Base-by-base conservation (phyloP, 2,329 filamentous ascomycete genomes). In the Lecanosticta acicola region DNA sequence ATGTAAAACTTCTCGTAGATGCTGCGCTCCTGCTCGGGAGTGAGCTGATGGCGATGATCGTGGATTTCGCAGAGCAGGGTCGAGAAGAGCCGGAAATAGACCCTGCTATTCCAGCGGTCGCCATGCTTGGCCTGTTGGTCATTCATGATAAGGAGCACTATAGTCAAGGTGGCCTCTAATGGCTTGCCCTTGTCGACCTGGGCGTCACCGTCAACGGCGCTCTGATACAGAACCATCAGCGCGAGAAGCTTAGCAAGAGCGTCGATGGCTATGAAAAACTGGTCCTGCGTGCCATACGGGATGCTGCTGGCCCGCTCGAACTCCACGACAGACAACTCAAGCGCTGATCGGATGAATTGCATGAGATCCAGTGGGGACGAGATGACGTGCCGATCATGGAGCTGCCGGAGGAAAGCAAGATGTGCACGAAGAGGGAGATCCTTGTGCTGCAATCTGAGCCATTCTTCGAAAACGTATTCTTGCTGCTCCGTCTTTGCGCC, bases 381-480 rank as follows among this genome's bases (percentile, higher is more conserved):
- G 61, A 97, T 79, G 14, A 93, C 73, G 51, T 84, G 79, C 54
- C 79, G 79, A 46, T 82, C 76, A 58, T 91, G 84, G 61, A 97
- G 73, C 66, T 97, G 91, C 58, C 85, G 81, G 37, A 96, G 79
- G 66, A 97, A 97, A 1, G 86, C 79, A 4, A 78, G 71, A 43
- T 82, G 75, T 0, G 83, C 79, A 60, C 84, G 85, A 51, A 88
- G 84, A 3, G 84, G 82, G 3, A 84, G 80, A 55, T 83, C 81
- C n/a, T 81, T 78, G 58, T 88, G 87, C 66, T 85, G 85, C 5
- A 96, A 77, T 49, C 84, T 82, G 20, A 91, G 79, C 93, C 93
- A 98, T 69, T 98, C 93, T 35, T 91, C 89, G 60, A 98, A 96
- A 16, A 96, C 78, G 63, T 98, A 97, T 58, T 94, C 88, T 68